Evolutionary conservation across 176 grass and related monocot genomes (phyloP).

Genomic region (Carex littledalei): DNA sequence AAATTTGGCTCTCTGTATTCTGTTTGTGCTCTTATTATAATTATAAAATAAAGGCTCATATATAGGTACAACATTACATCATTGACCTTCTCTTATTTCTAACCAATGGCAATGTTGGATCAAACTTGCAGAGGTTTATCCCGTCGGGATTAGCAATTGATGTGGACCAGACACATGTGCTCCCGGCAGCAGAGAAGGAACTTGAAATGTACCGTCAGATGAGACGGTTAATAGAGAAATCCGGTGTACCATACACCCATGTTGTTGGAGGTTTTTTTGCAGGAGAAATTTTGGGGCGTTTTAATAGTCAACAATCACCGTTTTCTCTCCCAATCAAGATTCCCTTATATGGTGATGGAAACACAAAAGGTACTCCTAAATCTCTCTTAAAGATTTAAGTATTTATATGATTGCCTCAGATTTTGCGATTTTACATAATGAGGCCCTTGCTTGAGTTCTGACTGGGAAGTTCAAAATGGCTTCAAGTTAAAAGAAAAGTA

Average conservation of each 20-base stretch:
- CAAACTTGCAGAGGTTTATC: conserved; percentile 23
- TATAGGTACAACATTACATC: not conserved
- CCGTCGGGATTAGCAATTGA: conserved; percentile 17
- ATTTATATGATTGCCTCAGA: not conserved
- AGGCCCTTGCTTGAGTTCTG: not conserved
- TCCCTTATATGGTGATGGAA: conserved; percentile 24
- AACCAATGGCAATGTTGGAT: not conserved
- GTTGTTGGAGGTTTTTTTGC: conserved; percentile 24
- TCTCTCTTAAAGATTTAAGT: not conserved
- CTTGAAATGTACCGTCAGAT: not conserved
- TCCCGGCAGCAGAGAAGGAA: not conserved
- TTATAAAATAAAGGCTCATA: not conserved
- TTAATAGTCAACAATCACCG: not conserved
- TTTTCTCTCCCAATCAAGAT: conserved; percentile 7
- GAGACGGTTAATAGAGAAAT: conserved; percentile 4
- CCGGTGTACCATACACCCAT: conserved; percentile 19
- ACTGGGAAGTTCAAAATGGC: not conserved
- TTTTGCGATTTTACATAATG: not conserved
- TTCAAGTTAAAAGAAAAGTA: not conserved
- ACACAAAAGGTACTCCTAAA: conserved; percentile 21
- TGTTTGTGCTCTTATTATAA: not conserved
- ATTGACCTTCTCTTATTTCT: not conserved
- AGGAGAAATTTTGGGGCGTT: conserved; percentile 11
- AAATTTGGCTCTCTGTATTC: not conserved
- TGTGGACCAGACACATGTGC: not conserved